A percentile compares a stretch with the other conserved stretches of the same genome.
These are phyloP conservation scores for Melocanna baccifera DNA, from an alignment of 176 grass and related monocot species.

Conservation along the genomic window DNA sequence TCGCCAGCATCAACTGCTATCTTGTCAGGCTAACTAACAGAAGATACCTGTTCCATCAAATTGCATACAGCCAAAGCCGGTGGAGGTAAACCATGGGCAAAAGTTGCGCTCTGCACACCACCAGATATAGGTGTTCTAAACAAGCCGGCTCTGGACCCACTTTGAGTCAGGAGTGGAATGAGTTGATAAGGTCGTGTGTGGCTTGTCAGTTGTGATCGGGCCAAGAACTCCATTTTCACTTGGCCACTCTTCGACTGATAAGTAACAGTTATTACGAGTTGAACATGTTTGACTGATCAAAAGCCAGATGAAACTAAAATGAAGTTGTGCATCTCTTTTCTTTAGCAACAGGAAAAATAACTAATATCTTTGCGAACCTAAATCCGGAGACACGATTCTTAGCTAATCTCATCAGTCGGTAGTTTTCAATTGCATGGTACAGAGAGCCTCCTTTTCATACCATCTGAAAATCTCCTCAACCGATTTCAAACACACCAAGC, in stretches of 20 bases:
- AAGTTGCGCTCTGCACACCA: slow-evolving; percentile 95
- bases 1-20: slow-evolving; percentile 87
- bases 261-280: neutral
- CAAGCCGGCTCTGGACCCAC: slow-evolving; percentile 71
- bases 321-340: neutral
- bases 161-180: slow-evolving; percentile 37
- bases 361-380: neutral
- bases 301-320: neutral
- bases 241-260: slow-evolving; percentile 16
- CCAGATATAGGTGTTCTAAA: slow-evolving; percentile 98
- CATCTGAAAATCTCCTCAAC: neutral
- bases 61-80: slow-evolving; percentile 93
- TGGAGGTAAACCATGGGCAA: slow-evolving; percentile 80
- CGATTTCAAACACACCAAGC: neutral
- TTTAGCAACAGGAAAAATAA: neutral
- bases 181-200: neutral
- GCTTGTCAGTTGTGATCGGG: slow-evolving; percentile 12
- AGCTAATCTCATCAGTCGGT: neutral
- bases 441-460: neutral
- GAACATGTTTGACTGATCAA: neutral
- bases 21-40: slow-evolving; percentile 50
- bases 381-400: neutral
- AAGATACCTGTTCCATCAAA: slow-evolving; percentile 89
- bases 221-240: slow-evolving; percentile 41
- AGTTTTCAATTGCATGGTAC: neutral